A percentile compares a stretch with the other conserved stretches of the same genome.
Evolutionary conservation across 2,329 filamentous ascomycete species (phyloP).

Genomic region (Aspergillus quadrilineatus): DNA sequence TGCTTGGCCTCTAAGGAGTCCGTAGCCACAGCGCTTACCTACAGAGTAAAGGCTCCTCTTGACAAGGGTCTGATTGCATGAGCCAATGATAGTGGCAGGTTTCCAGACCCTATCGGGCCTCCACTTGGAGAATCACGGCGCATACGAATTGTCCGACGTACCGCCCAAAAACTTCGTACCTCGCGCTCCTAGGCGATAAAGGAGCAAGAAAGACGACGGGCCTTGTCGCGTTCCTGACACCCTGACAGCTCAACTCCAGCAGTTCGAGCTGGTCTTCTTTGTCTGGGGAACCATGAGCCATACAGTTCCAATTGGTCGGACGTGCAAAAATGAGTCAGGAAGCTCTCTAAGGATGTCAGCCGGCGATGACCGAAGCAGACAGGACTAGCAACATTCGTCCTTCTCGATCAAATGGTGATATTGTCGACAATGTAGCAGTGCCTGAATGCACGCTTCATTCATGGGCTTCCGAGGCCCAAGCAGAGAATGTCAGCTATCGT

Average conservation of each 20-base stretch:
- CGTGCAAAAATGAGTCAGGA: slow-evolving; percentile 21
- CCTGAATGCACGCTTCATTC: slow-evolving; percentile 56
- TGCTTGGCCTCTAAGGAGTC: slow-evolving; percentile 1
- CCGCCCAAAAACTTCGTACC: slow-evolving; percentile 47
- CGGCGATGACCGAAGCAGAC: slow-evolving; percentile 11
- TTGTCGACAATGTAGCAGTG: slow-evolving; percentile 39
- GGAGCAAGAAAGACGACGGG: slow-evolving; percentile 48
- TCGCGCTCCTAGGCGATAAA: slow-evolving; percentile 60
- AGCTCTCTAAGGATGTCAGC: slow-evolving; percentile 26
- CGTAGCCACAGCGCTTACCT: slow-evolving; percentile 8
- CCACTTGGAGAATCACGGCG: slow-evolving; percentile 53
- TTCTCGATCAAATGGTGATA: slow-evolving; percentile 43
- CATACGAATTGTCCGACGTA: slow-evolving; percentile 55
- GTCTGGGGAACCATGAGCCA: slow-evolving; percentile 58
- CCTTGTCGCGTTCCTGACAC: slow-evolving; percentile 51
- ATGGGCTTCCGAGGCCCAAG: slow-evolving; percentile 39
- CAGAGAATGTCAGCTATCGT: slow-evolving; percentile 41
- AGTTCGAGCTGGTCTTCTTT: slow-evolving; percentile 54
- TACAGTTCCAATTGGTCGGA: slow-evolving; percentile 40
- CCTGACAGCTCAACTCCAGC: slow-evolving; percentile 47
- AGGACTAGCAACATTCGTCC: slow-evolving; percentile 38
- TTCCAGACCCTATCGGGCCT: slow-evolving; percentile 58
- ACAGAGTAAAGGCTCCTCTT: background rate
- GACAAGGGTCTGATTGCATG: background rate
- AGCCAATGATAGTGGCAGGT: slow-evolving; percentile 18